phyloP scores from a whole-genome alignment of 345 rosid genomes.

The Pugionium cornutum region DNA sequence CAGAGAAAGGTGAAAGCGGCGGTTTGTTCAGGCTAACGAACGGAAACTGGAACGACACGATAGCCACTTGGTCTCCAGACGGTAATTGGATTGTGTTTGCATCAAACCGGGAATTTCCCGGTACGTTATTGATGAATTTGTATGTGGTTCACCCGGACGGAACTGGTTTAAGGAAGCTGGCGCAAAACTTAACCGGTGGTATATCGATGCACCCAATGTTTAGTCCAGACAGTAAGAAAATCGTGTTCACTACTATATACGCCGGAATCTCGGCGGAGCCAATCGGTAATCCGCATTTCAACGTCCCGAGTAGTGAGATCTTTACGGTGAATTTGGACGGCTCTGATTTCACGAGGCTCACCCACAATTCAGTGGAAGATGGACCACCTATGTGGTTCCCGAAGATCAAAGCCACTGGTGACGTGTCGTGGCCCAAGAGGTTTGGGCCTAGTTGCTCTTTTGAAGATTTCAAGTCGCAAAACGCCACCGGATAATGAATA shows the following conservation, averaged over 20 bases:
- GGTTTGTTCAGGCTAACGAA: conserved; percentile 63
- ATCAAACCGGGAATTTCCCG: conserved; percentile 68
- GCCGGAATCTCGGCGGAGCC: conserved; percentile 82
- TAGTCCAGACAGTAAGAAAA: conserved; percentile 66
- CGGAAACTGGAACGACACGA: conserved; percentile 83
- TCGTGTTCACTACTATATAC: conserved; percentile 70
- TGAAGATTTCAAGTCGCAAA: conserved; percentile 69
- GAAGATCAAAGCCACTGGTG: conserved; percentile 45
- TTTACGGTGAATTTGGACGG: conserved; percentile 72
- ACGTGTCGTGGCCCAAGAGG: conserved; percentile 53
- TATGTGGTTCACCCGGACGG: conserved; percentile 81
- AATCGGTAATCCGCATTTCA: conserved; percentile 70
- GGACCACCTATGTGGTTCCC: conserved; percentile 81
- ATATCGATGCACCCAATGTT: conserved; percentile 73
- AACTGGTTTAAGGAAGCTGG: conserved; percentile 62
- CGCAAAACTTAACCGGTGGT: conserved; percentile 57
- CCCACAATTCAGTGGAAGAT: conserved; percentile 80
- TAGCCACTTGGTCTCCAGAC: conserved; percentile 88
- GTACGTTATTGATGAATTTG: conserved; percentile 63
- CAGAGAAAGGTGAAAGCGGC: conserved; percentile 55
- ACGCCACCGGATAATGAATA: conserved; percentile 23
- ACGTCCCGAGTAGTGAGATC: conserved; percentile 83
- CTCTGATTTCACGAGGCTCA: conserved; percentile 67
- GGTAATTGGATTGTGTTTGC: conserved; percentile 76
- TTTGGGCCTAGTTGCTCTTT: conserved; percentile 51